A percentile compares a stretch with the other conserved stretches of the same genome.
Conservation (phyloP, 1,284 basidiomycete genomes). For the Trichosporon sp. region DNA sequence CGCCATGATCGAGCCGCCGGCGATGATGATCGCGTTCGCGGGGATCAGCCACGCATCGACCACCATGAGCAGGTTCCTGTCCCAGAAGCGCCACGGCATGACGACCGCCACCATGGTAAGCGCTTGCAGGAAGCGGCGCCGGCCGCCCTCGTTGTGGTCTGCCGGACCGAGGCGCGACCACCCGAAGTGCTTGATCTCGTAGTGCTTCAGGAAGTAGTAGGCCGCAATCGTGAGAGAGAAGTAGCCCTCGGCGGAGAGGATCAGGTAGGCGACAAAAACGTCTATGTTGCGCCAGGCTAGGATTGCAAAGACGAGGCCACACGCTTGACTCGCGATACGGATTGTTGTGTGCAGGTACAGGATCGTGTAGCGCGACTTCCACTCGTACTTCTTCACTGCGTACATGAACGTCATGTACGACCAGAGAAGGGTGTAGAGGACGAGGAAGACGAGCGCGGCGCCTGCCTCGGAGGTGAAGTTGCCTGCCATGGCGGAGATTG, state of each 20-base stretch:
- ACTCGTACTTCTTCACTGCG: conserved; percentile 13
- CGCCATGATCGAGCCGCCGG: conserved; percentile 25
- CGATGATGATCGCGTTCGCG: conserved; percentile 29
- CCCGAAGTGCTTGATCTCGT: conserved; percentile 10
- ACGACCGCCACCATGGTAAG: conserved; percentile 3
- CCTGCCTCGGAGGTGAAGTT: conserved; percentile 6
- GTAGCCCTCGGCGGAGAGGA: conserved; percentile 33
- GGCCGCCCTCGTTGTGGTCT: neutral
- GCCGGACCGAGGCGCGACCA: conserved; percentile 7
- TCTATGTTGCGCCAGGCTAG: conserved; percentile 15
- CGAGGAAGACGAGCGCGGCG: conserved; percentile 17
- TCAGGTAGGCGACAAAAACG: conserved; percentile 25
- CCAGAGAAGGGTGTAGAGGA: conserved; percentile 13
- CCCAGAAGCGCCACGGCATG: conserved; percentile 15
- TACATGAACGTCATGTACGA: conserved; percentile 19
- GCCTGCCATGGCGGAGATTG: neutral
- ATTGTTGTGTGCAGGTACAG: conserved; percentile 17
- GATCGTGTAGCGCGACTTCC: conserved; percentile 18
- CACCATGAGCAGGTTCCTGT: conserved; percentile 9
- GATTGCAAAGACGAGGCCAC: conserved; percentile 16
- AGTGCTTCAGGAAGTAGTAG: conserved; percentile 20
- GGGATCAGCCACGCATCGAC: conserved; percentile 22
- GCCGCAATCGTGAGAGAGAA: conserved; percentile 27
- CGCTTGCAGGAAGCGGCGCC: neutral
- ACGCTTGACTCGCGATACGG: conserved; percentile 15